Percentiles rank a stretch among this genome's conserved stretches.
phyloP scores from a whole-genome alignment of 2,329 filamentous ascomycete species.

The Lecanicillium sp. region DNA sequence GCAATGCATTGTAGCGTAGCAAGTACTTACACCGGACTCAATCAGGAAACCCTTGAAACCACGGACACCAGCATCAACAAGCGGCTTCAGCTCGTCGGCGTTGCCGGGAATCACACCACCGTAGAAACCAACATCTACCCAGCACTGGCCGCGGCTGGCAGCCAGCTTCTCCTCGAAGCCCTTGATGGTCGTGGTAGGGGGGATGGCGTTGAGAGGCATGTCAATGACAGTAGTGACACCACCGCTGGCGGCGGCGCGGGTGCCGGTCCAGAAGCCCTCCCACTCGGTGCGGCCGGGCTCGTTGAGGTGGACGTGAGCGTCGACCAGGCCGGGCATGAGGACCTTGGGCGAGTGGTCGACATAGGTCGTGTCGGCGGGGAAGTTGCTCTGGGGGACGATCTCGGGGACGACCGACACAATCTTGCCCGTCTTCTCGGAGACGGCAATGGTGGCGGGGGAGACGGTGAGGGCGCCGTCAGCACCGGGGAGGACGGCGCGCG shows the following conservation, averaged over 20 bases:
- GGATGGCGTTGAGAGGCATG: constrained; percentile 96
- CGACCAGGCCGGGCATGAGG: constrained; percentile 83
- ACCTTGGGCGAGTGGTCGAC: constrained; percentile 78
- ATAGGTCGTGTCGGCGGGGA: constrained; percentile 67
- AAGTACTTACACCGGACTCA: constrained; percentile 76
- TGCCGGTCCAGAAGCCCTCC: constrained; percentile 96
- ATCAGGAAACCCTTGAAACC: constrained; percentile 98
- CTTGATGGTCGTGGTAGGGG: constrained; percentile 82
- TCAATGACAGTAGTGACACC: constrained; percentile 95
- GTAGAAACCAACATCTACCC: constrained; percentile 98
- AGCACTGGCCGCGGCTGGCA: constrained; percentile 81
- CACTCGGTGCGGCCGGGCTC: constrained; percentile 95
- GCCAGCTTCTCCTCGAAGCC: constrained; percentile 79
- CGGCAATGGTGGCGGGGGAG: constrained; percentile 73
- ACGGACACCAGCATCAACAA: constrained; percentile 79
- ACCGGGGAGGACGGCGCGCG: constrained; percentile 71
- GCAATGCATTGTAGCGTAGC: not conserved
- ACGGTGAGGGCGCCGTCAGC: constrained; percentile 53
- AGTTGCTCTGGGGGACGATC: constrained; percentile 66
- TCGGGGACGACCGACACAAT: constrained; percentile 68
- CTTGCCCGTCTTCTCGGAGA: constrained; percentile 75
- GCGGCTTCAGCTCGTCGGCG: constrained; percentile 63
- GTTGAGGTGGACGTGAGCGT: constrained; percentile 96
- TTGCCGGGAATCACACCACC: constrained; percentile 93
- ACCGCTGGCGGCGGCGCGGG: constrained; percentile 85